Evolutionary conservation across 2,329 filamentous ascomycete genomes (phyloP), one percentile per base, ranked within the genome.

Genomic region (Sporothrix dimorphospora): DNA sequence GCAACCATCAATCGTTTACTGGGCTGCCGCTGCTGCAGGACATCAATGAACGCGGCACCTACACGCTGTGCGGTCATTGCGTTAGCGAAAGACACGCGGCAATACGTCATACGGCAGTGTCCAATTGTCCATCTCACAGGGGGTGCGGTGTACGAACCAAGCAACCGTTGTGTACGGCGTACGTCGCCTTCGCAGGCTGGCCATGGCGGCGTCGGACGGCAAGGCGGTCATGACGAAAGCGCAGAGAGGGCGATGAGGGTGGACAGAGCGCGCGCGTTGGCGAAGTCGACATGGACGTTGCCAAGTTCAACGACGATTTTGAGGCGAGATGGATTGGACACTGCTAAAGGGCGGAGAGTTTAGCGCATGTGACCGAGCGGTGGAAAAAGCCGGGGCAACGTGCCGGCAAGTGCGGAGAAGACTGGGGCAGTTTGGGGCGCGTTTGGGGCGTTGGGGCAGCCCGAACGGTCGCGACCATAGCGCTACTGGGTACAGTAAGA

Each of bases 131-230:
- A n/a, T n/a, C n/a, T 40, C 27, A 12, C 4, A 65, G n/a, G 21
- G 38, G 21, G 9, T 8, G 21, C 5, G 21, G 8, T 27, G 16
- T 8, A 67, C 65, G 9, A n/a, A 67, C 65, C 65, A 67, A 5
- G 65, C 65, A n/a, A 67, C 65, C 27, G 45, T 53, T 67, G 65
- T 67, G 45, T 67, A 67, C 45, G 65, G 65, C 27, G 24, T 67
- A 6, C 65, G 45, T 14, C 65, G 45, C n/a, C 34, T 67, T 19
- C 65, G 65, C 5, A 51, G 11, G 14, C 38, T 53, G 2, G 45
- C 12, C 27, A 53, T 38, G 27, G 45, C 16, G 19, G 45, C 11
- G 34, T 67, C 27, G 4, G 45, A 8, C 9, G 63, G 38, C 6
- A 45, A 34, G 12, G 65, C 7, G 16, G 65, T 16, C 65, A 67